Percentiles rank a stretch among this genome's conserved stretches.
phyloP scores from a whole-genome alignment of 805 yeast genomes.

The Candida railenensis region DNA sequence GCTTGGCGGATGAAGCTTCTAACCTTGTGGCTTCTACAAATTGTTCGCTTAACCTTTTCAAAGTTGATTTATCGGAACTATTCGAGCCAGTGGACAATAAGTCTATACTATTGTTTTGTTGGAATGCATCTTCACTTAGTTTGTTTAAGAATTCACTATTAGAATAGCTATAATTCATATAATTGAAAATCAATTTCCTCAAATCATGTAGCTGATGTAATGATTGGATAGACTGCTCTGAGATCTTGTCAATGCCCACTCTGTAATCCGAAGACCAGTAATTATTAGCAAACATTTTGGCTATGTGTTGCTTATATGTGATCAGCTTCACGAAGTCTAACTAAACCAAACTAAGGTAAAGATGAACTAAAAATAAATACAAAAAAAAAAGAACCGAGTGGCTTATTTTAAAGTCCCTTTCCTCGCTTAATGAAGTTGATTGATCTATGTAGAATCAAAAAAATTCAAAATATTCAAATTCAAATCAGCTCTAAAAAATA shows the following conservation, averaged over 20 bases:
- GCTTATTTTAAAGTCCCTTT: not conserved
- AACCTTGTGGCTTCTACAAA: constrained; percentile 3
- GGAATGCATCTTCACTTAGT: constrained; percentile 21
- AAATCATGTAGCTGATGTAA: constrained; percentile 41
- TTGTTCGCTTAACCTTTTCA: constrained; percentile 3
- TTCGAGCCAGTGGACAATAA: constrained; percentile 16
- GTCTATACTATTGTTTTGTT: constrained; percentile 13
- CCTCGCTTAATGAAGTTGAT: too few species aligned
- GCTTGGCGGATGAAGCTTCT: not conserved
- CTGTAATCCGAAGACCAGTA: constrained; percentile 44
- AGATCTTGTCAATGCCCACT: constrained; percentile 32
- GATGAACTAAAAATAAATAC: not conserved
- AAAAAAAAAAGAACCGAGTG: not conserved
- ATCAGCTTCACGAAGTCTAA: too few species aligned
- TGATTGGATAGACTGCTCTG: constrained; percentile 29
- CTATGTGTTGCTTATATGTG: constrained; percentile 2
- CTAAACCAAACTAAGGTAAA: too few species aligned
- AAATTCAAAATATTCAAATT: too few species aligned
- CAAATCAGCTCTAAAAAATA: too few species aligned
- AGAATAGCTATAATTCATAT: constrained; percentile 34
- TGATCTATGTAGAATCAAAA: too few species aligned
- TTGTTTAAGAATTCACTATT: constrained; percentile 33
- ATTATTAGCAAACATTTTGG: constrained; percentile 26
- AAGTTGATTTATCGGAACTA: not conserved
- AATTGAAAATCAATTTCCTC: constrained; percentile 33